A percentile compares a stretch with the other conserved stretches of the same genome.
Evolutionary conservation across 192 early-diverging fungal species (phyloP).

Genomic region (Entrophospora sp.): DNA sequence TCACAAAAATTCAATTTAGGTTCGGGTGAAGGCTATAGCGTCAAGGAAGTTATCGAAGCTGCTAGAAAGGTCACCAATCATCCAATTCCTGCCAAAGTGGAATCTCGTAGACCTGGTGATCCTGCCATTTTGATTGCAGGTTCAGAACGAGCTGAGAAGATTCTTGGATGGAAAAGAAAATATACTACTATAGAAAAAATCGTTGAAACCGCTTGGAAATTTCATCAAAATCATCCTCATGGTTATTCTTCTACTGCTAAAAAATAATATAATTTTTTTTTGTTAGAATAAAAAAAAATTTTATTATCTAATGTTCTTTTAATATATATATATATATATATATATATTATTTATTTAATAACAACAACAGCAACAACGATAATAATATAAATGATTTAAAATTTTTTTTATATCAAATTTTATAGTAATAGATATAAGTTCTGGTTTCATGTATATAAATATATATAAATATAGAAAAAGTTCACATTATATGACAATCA

Average conservation of each 20-base stretch:
- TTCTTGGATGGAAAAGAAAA: conserved; percentile 31
- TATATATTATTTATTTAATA: too few relatives aligned
- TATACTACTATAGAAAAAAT: conserved; percentile 33
- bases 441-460: too few relatives aligned
- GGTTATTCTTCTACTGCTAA: conserved; percentile 6
- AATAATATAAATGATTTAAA: too few relatives aligned
- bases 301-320: too few relatives aligned
- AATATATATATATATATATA: too few relatives aligned
- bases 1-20: conserved; percentile 83
- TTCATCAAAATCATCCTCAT: conserved; percentile 13
- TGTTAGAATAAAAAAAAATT: too few relatives aligned
- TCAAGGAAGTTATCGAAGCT: conserved; percentile 84
- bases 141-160: conserved; percentile 32
- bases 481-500: too few relatives aligned
- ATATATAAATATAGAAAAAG: too few relatives aligned
- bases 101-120: conserved; percentile 70
- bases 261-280: not conserved
- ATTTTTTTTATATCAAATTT: too few relatives aligned
- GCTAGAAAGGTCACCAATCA: conserved; percentile 75
- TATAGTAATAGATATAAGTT: too few relatives aligned
- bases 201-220: conserved; percentile 18
- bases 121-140: conserved; percentile 78
- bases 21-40: conserved; percentile 79
- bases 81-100: conserved; percentile 60
- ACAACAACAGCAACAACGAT: too few relatives aligned